Evolutionary conservation across 495 filamentous ascomycete species (phyloP).

Genomic region (Tuber brumale): DNA sequence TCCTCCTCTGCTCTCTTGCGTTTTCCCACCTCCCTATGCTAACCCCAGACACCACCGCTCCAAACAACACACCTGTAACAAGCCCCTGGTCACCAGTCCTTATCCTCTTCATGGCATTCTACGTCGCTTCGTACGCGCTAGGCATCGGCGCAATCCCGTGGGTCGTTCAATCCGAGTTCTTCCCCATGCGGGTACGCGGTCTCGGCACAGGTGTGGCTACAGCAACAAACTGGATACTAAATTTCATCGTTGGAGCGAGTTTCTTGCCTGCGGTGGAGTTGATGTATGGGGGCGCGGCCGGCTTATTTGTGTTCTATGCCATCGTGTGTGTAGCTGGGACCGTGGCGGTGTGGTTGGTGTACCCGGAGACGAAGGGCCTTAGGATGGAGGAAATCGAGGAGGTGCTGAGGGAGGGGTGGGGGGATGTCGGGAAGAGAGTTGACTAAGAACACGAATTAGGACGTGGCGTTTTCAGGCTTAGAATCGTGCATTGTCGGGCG

Average conservation of each 20-base stretch:
- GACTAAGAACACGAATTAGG: background rate
- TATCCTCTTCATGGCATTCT: conserved; percentile 72
- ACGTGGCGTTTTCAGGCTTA: background rate
- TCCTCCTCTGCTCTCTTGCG: conserved; percentile 58
- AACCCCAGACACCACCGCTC: conserved; percentile 22
- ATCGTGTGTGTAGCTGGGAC: conserved; percentile 62
- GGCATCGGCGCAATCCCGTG: conserved; percentile 91
- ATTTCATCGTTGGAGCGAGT: conserved; percentile 79
- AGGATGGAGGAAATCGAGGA: conserved; percentile 73
- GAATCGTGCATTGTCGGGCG: background rate
- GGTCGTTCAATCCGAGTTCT: conserved; percentile 80
- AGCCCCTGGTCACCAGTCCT: conserved; percentile 46
- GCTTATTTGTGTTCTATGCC: conserved; percentile 73
- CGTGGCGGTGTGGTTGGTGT: conserved; percentile 60
- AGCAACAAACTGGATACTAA: conserved; percentile 80
- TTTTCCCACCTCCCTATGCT: conserved; percentile 56
- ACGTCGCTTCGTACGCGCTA: conserved; percentile 75
- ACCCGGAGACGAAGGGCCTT: conserved; percentile 78
- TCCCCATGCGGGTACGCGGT: conserved; percentile 73
- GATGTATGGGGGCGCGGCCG: conserved; percentile 56
- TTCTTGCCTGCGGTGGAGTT: conserved; percentile 81
- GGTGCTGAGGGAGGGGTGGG: conserved; percentile 69
- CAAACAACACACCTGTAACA: conserved; percentile 21
- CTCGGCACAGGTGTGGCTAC: conserved; percentile 77
- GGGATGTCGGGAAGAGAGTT: conserved; percentile 33